These are phyloP conservation scores for Phytophthora cactorum DNA, from an alignment of 352 stramenopile species.

Conservation along the genomic window DNA sequence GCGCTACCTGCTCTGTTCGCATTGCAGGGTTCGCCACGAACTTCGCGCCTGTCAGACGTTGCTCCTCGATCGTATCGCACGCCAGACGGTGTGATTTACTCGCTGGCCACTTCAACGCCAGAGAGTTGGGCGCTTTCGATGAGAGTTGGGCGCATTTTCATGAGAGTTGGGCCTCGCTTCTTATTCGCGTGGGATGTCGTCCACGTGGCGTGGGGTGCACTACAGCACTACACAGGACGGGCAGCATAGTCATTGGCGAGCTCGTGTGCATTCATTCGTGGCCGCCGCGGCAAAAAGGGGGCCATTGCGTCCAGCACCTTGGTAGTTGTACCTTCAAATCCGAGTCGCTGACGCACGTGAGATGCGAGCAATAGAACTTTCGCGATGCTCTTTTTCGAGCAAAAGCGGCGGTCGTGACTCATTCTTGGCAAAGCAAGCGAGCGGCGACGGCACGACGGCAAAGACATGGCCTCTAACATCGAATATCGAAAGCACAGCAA, in stretches of 20 bases:
- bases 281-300: not conserved
- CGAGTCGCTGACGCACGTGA: conserved; percentile 26
- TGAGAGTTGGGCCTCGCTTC: conserved; percentile 11
- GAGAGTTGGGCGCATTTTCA: conserved; percentile 14
- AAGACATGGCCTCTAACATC: conserved; percentile 24
- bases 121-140: conserved; percentile 12
- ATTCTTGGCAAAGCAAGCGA: conserved; percentile 6
- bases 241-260: conserved; percentile 2
- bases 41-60: conserved; percentile 11
- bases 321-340: conserved; percentile 33
- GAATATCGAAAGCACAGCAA: conserved; percentile 24
- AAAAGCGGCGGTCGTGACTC: conserved; percentile 12
- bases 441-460: conserved; percentile 28
- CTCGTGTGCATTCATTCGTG: conserved; percentile 8
- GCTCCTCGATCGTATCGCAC: conserved; percentile 17
- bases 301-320: conserved; percentile 27
- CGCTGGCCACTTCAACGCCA: conserved; percentile 17
- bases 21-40: no score
- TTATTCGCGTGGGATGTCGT: conserved; percentile 38
- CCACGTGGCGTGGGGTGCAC: conserved; percentile 14
- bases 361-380: conserved; percentile 19
- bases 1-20: conserved; percentile 1
- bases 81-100: conserved; percentile 14
- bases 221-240: not conserved
- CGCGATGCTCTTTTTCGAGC: conserved; percentile 31